Percentiles rank a stretch among this genome's conserved stretches.
Evolutionary conservation across 768 basidiomycete species (phyloP).

Genomic region (Boletus eberwhitei): DNA sequence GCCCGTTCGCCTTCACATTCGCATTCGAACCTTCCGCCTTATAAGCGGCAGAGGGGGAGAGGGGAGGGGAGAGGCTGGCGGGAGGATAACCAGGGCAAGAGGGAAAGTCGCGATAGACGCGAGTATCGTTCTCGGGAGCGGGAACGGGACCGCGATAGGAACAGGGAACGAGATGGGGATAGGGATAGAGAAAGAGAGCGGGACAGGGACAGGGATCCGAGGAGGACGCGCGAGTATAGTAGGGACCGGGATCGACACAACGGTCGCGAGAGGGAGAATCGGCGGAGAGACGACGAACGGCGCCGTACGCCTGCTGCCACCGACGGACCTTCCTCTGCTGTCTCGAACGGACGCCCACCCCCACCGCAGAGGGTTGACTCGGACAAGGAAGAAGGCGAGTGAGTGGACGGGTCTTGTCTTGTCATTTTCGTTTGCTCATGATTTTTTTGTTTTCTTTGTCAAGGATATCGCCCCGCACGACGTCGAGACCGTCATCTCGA

Average conservation of each 20-base stretch:
- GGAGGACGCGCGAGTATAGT: slow-evolving; percentile 30
- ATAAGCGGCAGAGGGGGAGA: slow-evolving; percentile 54
- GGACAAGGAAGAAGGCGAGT: slow-evolving; percentile 93
- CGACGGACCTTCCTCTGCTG: slow-evolving; percentile 7
- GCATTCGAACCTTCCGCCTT: slow-evolving; percentile 4
- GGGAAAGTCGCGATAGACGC: slow-evolving; percentile 37
- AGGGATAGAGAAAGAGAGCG: slow-evolving; percentile 35
- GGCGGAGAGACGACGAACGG: slow-evolving; percentile 32
- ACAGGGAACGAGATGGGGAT: slow-evolving; percentile 26
- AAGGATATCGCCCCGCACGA: slow-evolving; percentile 65
- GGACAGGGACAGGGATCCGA: slow-evolving; percentile 36
- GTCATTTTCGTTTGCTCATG: slow-evolving; percentile 10
- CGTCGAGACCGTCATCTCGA: slow-evolving; percentile 24
- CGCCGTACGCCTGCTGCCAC: slow-evolving; percentile 16
- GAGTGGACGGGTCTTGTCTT: slow-evolving; percentile 41
- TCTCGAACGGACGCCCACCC: slow-evolving; percentile 22
- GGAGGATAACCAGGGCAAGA: slow-evolving; percentile 46
- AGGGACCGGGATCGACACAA: slow-evolving; percentile 30
- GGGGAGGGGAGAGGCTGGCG: slow-evolving; percentile 65
- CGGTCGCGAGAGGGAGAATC: slow-evolving; percentile 26
- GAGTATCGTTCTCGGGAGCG: slow-evolving; percentile 36
- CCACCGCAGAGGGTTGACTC: slow-evolving; percentile 38
- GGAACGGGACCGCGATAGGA: slow-evolving; percentile 32
- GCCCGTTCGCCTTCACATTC: slow-evolving; percentile 14
- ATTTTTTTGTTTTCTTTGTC: slow-evolving; percentile 1